Evolutionary conservation across 345 rosid species (phyloP).

Genomic region (Camelina neglecta): DNA sequence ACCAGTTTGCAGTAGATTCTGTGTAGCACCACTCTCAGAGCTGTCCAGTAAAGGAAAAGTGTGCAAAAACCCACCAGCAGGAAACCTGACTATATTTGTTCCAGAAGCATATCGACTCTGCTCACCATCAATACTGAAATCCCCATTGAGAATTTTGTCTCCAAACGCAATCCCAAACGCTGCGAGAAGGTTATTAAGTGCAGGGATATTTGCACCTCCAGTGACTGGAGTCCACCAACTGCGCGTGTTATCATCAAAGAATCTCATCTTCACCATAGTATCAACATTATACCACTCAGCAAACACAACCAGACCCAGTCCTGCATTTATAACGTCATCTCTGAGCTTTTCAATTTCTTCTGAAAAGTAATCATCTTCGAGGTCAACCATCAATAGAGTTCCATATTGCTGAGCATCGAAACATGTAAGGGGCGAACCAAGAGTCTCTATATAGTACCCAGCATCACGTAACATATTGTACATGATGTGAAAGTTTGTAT

Average conservation of each 20-base stretch:
- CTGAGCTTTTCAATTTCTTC: slow-evolving; percentile 93
- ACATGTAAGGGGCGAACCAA: slow-evolving; percentile 97
- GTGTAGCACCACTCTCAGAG: slow-evolving; percentile 97
- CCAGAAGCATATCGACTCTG: slow-evolving; percentile 99
- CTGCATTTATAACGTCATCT: slow-evolving; percentile 76
- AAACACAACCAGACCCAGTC: slow-evolving; percentile 86
- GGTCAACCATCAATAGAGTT: slow-evolving; percentile 93
- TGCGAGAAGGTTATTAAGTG: slow-evolving; percentile 85
- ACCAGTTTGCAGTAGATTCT: slow-evolving; percentile 71
- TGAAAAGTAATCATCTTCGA: slow-evolving; percentile 89
- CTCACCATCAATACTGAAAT: slow-evolving; percentile 86
- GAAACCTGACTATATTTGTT: slow-evolving; percentile 90
- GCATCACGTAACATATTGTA: slow-evolving; percentile 92
- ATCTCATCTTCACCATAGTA: slow-evolving; percentile 98
- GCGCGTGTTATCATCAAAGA: slow-evolving; percentile 94
- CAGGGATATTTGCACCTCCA: slow-evolving; percentile 97
- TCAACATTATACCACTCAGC: slow-evolving; percentile 99
- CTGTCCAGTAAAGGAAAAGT: slow-evolving; percentile 89
- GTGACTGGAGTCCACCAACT: slow-evolving; percentile 99
- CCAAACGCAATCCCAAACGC: slow-evolving; percentile 99
- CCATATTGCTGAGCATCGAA: slow-evolving; percentile 94
- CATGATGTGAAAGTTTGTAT: slow-evolving; percentile 94
- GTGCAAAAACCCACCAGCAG: slow-evolving; percentile 84
- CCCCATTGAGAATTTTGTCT: slow-evolving; percentile 92
- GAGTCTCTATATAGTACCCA: slow-evolving; percentile 92